Percentiles rank a stretch among this genome's conserved stretches.
phyloP scores from a whole-genome alignment of 805 yeast species.

The Candida ipomoeae region DNA sequence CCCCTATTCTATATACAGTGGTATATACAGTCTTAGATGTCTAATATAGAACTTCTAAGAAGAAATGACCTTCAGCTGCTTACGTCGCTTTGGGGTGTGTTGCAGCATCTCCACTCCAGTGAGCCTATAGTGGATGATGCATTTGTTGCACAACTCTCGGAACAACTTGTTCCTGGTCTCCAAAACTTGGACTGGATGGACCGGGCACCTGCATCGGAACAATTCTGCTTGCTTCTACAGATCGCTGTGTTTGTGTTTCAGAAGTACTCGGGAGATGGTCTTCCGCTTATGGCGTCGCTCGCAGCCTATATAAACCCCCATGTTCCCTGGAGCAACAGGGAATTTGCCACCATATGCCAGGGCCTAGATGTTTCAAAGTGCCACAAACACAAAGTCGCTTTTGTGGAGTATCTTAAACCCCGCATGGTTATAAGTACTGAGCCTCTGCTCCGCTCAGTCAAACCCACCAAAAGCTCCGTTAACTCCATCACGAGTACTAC shows the following conservation, averaged over 20 bases:
- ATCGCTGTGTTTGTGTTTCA: conserved; percentile 8
- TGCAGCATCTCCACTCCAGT: not conserved
- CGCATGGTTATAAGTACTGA: not conserved
- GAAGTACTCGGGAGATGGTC: conserved; percentile 3
- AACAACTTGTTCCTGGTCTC: not conserved
- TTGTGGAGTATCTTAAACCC: not conserved
- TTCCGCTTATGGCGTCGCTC: conserved; percentile 3
- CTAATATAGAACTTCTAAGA: not conserved
- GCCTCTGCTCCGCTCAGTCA: conserved; percentile 2
- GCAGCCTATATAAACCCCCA: conserved; percentile 26
- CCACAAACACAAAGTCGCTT: not conserved
- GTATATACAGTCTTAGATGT: not conserved
- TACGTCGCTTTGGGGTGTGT: not conserved
- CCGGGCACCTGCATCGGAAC: not conserved
- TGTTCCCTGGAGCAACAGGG: conserved; percentile 26
- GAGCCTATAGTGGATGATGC: not conserved
- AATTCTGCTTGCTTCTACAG: conserved; percentile 2
- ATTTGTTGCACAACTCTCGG: conserved; percentile 3
- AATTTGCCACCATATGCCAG: conserved; percentile 4
- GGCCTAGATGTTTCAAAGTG: not conserved
- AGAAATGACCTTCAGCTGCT: not conserved
- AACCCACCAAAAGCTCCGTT: not conserved
- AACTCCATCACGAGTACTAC: no score
- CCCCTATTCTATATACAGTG: no score
- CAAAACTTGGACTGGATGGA: conserved; percentile 7